Base-by-base conservation (phyloP, 352 stramenopile genomes). In the Phytophthora pseudosyringae region DNA sequence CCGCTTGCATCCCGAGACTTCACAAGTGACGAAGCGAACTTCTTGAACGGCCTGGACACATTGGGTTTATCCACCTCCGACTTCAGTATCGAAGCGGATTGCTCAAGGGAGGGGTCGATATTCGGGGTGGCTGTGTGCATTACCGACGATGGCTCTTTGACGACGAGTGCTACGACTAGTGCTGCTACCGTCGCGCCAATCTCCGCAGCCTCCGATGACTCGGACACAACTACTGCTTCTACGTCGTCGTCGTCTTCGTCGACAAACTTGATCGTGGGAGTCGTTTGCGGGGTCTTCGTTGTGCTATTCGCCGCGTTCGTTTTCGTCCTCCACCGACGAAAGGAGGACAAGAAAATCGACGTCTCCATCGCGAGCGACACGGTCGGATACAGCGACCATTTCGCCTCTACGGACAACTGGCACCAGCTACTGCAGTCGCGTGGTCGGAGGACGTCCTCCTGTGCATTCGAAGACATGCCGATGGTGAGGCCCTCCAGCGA, bases 1-100 rank as follows among this genome's bases (percentile, higher is more conserved):
- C 76, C 81, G 26, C 47, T 77, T 7, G 15, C 50, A 33, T 61
- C 54, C 8, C 48, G 55, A 50, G 38, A 48, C 12, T 91, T 88
- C 52, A 78, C 73, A 6, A 66, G 68, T 29, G 46, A 63, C 54
- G 33, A 67, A 64, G 48, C 44, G 65, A 36, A 83, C 51, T 64
- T 70, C 58, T 40, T 71, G 38, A 44, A 74, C 71, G 52, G 47
- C 64, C 26, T 70, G 29, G 21, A 83, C 60, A 54, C 63, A 68
- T 15, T 66, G 28, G 15, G 76, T 54, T 35, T 75, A 67, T 52
- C 60, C 46, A 18, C 41, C 45, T 38, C 50, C 7, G 77, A 85
- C 33, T 75, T 77, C n/a, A 72, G 58, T 35, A 65, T 38, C 12
- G 50, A 59, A 8, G 33, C 53, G 6, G n/a, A 45, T 9, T 71